A percentile compares a stretch with the other conserved stretches of the same genome.
Evolutionary conservation across 768 basidiomycete genomes (phyloP).

Genomic region (Lentinus tigrinus): DNA sequence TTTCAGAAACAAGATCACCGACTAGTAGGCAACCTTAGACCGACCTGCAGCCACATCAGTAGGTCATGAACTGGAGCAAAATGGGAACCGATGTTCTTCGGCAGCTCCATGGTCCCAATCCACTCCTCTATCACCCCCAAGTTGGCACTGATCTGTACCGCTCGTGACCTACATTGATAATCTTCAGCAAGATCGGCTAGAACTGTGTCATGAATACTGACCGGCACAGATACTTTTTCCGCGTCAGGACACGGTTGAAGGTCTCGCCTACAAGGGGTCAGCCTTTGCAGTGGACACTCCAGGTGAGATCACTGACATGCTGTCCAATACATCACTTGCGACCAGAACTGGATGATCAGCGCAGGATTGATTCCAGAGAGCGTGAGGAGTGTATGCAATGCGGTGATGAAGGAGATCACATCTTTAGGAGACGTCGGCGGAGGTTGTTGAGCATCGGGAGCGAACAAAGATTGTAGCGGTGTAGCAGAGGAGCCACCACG

Average conservation of each 20-base stretch:
- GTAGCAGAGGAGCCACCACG: conserved; percentile 44
- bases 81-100: conserved; percentile 74
- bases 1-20: not conserved
- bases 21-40: conserved; percentile 8
- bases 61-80: conserved; percentile 84
- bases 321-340: conserved; percentile 98
- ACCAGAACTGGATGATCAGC: conserved; percentile 87
- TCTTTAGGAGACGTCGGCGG: conserved; percentile 42
- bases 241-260: conserved; percentile 82
- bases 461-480: conserved; percentile 49
- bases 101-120: conserved; percentile 79
- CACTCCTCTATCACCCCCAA: conserved; percentile 86
- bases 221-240: conserved; percentile 95
- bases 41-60: conserved; percentile 81
- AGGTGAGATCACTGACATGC: conserved; percentile 61
- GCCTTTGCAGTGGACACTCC: not conserved
- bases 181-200: not conserved
- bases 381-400: conserved; percentile 78
- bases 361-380: conserved; percentile 90
- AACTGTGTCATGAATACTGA: conserved; percentile 29
- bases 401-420: conserved; percentile 79
- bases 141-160: conserved; percentile 89
- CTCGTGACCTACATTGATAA: conserved; percentile 59
- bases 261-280: conserved; percentile 58
- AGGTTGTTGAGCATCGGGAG: conserved; percentile 31